These are phyloP conservation scores for Neopestalotiopsis sp. DNA, from an alignment of 2,329 filamentous ascomycete genomes.

Conservation along the genomic window DNA sequence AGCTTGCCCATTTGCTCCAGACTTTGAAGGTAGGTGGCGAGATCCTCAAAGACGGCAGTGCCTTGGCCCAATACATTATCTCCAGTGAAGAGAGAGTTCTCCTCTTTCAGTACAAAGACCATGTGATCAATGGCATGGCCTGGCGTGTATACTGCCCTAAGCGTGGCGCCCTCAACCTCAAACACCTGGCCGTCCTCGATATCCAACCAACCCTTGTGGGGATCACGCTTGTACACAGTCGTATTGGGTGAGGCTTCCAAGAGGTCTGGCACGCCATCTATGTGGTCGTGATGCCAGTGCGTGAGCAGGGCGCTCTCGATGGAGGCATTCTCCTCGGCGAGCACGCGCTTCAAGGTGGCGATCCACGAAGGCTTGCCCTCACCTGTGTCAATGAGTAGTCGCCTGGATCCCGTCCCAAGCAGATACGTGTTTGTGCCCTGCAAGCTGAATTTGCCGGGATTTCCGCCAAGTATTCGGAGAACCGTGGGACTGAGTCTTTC, in stretches of 20 bases:
- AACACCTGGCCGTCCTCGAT: constrained; percentile 63
- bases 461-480: constrained; percentile 86
- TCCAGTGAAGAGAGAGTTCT: constrained; percentile 85
- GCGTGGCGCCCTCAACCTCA: constrained; percentile 49
- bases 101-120: constrained; percentile 76
- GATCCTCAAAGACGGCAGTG: constrained; percentile 83
- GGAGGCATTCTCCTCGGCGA: constrained; percentile 71
- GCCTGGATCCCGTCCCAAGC: constrained; percentile 73
- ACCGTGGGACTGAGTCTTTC: constrained; percentile 79
- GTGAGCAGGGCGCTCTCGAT: constrained; percentile 79
- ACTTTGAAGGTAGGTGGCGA: constrained; percentile 71
- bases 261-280: constrained; percentile 76
- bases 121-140: constrained; percentile 86
- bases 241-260: constrained; percentile 66
- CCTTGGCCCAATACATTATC: constrained; percentile 90
- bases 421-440: constrained; percentile 95
- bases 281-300: constrained; percentile 92
- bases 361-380: constrained; percentile 82
- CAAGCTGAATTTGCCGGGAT: constrained; percentile 81
- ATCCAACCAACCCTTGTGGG: constrained; percentile 54
- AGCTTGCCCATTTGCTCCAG: constrained; percentile 71
- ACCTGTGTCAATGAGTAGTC: constrained; percentile 89
- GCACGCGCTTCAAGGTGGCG: constrained; percentile 64
- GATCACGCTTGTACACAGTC: constrained; percentile 70
- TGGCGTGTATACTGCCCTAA: constrained; percentile 49